Percentiles rank a stretch among this genome's conserved stretches.
Evolutionary conservation across 2,329 filamentous ascomycete species (phyloP).

Genomic region (Apiospora koreana): DNA sequence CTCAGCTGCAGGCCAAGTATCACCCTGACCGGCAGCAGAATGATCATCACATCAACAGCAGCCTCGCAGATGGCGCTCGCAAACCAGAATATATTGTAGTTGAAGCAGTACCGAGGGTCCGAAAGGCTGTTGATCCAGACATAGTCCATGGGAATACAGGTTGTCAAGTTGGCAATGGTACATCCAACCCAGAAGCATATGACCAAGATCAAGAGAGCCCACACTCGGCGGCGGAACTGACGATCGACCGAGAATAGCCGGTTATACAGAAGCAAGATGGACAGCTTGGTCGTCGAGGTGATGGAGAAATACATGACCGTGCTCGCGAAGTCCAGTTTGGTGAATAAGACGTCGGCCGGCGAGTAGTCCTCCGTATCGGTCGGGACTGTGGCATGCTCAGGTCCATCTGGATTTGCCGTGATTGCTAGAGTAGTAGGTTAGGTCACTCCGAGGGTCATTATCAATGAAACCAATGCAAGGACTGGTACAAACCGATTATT

Average conservation of each 20-base stretch:
- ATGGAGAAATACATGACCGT: conserved; percentile 33
- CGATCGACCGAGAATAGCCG: conserved; percentile 29
- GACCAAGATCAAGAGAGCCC: conserved; percentile 19
- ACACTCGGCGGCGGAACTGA: conserved; percentile 26
- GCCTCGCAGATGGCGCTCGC: conserved; percentile 20
- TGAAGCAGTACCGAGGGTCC: conserved; percentile 25
- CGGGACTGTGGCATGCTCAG: conserved; percentile 18
- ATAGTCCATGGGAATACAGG: conserved; percentile 25
- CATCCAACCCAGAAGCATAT: conserved; percentile 24
- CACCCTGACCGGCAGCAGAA: conserved; percentile 21
- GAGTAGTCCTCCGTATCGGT: conserved; percentile 17
- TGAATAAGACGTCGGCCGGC: conserved; percentile 17
- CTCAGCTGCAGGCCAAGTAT: conserved; percentile 19
- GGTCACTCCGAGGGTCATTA: too few species aligned
- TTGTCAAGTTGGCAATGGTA: conserved; percentile 23
- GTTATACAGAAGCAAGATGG: conserved; percentile 34
- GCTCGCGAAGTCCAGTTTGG: conserved; percentile 23
- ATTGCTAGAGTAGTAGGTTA: conserved; percentile 11
- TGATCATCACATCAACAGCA: conserved; percentile 21
- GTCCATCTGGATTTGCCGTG: conserved; percentile 16
- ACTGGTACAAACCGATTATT: conserved; percentile 19
- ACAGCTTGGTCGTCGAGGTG: conserved; percentile 30
- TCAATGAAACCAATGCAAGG: too few species aligned
- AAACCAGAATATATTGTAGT: conserved; percentile 22
- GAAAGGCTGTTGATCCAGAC: conserved; percentile 19